Percentiles rank a stretch among this genome's conserved stretches.
Conservation (phyloP, 179 eudicot genomes). For the Silene coronaria region DNA sequence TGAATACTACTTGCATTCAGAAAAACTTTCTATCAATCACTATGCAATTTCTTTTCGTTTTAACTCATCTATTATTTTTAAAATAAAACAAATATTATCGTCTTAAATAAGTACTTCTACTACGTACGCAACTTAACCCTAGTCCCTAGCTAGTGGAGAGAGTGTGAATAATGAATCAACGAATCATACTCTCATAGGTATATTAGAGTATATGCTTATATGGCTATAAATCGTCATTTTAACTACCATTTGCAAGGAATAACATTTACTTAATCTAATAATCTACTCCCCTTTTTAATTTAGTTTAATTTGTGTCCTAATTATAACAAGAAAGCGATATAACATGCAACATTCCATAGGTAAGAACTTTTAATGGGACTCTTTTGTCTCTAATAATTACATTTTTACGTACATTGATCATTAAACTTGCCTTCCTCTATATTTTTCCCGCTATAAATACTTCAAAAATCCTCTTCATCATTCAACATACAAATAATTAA, state of each 20-base stretch:
- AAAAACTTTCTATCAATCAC: too few relatives aligned
- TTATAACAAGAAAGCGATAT: background rate
- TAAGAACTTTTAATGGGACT: slow-evolving; percentile 9
- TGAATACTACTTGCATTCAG: too few relatives aligned
- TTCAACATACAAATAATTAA: background rate
- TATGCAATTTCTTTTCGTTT: too few relatives aligned
- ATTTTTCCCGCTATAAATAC: slow-evolving; percentile 10
- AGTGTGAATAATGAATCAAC: too few relatives aligned
- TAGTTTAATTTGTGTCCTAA: background rate
- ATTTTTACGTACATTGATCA: too few relatives aligned
- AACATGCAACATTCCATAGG: background rate
- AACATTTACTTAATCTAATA: background rate
- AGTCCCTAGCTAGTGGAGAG: background rate
- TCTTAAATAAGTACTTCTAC: background rate
- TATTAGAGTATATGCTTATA: too few relatives aligned
- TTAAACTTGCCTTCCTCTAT: background rate
- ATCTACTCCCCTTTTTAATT: background rate
- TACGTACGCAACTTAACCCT: background rate
- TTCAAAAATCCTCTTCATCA: background rate
- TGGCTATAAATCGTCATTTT: background rate
- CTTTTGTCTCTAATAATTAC: slow-evolving; percentile 5
- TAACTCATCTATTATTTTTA: too few relatives aligned
- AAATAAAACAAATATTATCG: too few relatives aligned
- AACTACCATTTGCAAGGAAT: background rate
- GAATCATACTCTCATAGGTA: too few relatives aligned